A percentile compares a stretch with the other conserved stretches of the same genome.
Evolutionary conservation across 1,284 basidiomycete genomes (phyloP).

Genomic region (Afroboletus lepidellus): DNA sequence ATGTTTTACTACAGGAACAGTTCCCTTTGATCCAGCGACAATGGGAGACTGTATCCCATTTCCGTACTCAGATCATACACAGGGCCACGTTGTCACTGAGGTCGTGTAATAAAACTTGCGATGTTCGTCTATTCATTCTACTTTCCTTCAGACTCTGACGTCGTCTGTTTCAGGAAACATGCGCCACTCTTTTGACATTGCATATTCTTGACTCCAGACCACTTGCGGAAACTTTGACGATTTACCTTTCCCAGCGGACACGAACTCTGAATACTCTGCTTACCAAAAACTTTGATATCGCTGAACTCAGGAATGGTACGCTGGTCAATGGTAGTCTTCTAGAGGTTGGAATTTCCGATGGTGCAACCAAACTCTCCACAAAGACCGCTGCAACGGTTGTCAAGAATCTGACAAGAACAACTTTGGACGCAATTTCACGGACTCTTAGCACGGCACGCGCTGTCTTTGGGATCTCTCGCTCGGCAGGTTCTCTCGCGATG

Average conservation of each 20-base stretch:
- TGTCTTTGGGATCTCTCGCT: constrained; percentile 45
- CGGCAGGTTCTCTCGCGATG: constrained; percentile 50
- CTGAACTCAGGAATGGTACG: constrained; percentile 4
- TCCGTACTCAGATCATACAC: constrained; percentile 82
- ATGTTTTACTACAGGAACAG: constrained; percentile 51
- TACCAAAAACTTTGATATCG: constrained; percentile 32
- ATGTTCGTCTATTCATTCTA: constrained; percentile 39
- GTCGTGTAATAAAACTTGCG: constrained; percentile 47
- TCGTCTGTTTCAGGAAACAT: constrained; percentile 52
- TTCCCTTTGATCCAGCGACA: constrained; percentile 85
- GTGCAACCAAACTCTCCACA: constrained; percentile 14
- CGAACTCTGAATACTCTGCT: constrained; percentile 59
- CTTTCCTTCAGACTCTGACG: not conserved
- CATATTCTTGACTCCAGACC: constrained; percentile 83
- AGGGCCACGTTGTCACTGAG: constrained; percentile 75
- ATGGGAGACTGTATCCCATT: constrained; percentile 84
- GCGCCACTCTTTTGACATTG: constrained; percentile 75
- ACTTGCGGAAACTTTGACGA: constrained; percentile 64
- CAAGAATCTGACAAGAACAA: constrained; percentile 48
- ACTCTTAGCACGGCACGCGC: constrained; percentile 55
- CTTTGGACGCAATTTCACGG: constrained; percentile 52
- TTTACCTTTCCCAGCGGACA: constrained; percentile 71
- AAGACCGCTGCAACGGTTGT: constrained; percentile 31
- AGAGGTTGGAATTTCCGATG: constrained; percentile 15
- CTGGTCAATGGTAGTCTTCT: constrained; percentile 37